Conservation (phyloP, 73 alveolate genomes). For the Stentor coeruleus region DNA sequence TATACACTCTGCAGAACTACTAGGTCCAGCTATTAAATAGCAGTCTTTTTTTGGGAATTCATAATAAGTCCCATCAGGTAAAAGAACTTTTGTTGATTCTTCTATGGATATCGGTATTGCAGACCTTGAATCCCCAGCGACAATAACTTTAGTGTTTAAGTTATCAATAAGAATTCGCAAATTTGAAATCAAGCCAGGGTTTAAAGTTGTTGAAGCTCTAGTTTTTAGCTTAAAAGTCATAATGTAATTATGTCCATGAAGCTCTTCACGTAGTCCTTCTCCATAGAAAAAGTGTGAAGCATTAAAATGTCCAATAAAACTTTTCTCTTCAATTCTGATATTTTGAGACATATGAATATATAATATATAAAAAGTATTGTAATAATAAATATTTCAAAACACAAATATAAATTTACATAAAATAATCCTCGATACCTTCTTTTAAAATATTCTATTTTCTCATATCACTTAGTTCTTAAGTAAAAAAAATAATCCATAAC, state of each 20-base stretch:
- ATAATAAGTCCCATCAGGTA: not conserved
- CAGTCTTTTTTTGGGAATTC: not conserved
- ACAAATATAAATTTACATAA: too few relatives aligned
- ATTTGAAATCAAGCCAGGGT: not conserved
- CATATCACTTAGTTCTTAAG: too few relatives aligned
- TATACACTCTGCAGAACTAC: not conserved
- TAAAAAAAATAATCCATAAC: too few relatives aligned
- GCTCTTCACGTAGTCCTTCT: not conserved
- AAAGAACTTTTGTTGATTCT: not conserved
- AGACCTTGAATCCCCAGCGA: not conserved
- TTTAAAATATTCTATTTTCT: too few relatives aligned
- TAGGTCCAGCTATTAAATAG: not conserved
- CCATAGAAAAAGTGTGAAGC: not conserved
- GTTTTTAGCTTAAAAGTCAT: not conserved
- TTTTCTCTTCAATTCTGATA: too few relatives aligned
- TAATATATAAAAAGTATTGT: too few relatives aligned
- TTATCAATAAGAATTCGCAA: too few relatives aligned
- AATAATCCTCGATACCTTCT: too few relatives aligned
- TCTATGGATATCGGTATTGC: not conserved
- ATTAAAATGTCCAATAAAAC: not conserved
- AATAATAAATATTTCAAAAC: too few relatives aligned
- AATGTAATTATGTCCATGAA: not conserved
- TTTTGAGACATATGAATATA: too few relatives aligned
- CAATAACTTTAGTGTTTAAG: not conserved
- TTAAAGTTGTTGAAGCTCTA: not conserved